A percentile compares a stretch with the other conserved stretches of the same genome.
Evolutionary conservation across 192 early-diverging fungal species (phyloP).

Genomic region (Umbelopsis sp.): DNA sequence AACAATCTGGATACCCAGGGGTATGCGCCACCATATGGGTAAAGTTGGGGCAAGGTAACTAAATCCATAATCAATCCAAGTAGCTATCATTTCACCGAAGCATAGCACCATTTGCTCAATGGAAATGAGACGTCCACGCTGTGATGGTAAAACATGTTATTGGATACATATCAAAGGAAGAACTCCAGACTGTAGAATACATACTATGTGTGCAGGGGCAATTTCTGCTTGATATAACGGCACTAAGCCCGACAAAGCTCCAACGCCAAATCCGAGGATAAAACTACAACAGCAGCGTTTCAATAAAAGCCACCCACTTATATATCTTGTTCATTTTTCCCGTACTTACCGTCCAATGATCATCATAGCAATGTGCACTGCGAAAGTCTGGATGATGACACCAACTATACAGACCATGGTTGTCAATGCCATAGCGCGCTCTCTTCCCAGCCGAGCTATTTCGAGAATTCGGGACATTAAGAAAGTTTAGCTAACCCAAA

Average conservation of each 20-base stretch:
- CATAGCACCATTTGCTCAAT: conserved; percentile 81
- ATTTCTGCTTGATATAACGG: conserved; percentile 65
- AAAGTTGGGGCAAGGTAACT: background rate
- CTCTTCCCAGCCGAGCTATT: conserved; percentile 45
- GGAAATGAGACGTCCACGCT: conserved; percentile 65
- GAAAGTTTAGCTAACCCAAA: background rate
- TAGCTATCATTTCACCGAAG: conserved; percentile 63
- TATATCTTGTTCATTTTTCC: background rate
- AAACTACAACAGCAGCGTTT: conserved; percentile 5
- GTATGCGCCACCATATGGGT: conserved; percentile 62
- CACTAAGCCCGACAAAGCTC: conserved; percentile 54
- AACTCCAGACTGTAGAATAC: background rate
- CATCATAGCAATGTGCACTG: conserved; percentile 52
- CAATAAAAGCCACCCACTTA: background rate
- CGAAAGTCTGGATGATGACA: conserved; percentile 57
- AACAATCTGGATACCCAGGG: conserved; percentile 68
- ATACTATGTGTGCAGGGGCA: conserved; percentile 54
- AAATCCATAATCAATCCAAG: conserved; percentile 56
- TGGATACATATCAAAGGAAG: background rate
- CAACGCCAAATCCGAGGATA: conserved; percentile 68
- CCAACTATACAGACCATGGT: conserved; percentile 61
- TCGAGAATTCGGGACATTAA: background rate
- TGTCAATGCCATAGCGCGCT: conserved; percentile 51
- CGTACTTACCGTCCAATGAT: conserved; percentile 50
- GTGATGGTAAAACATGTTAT: background rate